Conservation (phyloP, 2,329 filamentous ascomycete genomes). For the Sarocladium strictum region DNA sequence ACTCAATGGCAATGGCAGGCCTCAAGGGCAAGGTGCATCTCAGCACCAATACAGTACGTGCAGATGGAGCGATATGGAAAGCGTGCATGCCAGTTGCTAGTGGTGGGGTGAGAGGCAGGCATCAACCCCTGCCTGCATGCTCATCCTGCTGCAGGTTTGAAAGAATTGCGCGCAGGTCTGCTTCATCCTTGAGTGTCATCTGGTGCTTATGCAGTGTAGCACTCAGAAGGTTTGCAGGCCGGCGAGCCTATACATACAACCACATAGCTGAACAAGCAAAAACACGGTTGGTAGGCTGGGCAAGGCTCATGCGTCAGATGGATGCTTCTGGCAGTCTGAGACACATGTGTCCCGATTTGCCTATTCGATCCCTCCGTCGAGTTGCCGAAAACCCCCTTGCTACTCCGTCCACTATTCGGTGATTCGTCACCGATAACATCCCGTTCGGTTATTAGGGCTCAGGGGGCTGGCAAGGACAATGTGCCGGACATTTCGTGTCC, state of each 20-base stretch:
- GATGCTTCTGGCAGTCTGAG: not conserved
- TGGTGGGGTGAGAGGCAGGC: not conserved
- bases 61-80: not conserved
- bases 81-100: not conserved
- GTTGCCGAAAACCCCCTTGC: not conserved
- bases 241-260: not conserved
- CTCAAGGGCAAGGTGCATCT: no score
- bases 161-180: not conserved
- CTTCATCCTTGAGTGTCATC: not conserved
- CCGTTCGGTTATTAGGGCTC: no score
- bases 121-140: not conserved
- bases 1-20: no score
- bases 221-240: not conserved
- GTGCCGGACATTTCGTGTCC: not conserved
- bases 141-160: conserved; percentile 1
- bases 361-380: not conserved
- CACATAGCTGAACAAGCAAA: not conserved
- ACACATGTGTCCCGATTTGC: not conserved
- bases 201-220: not conserved
- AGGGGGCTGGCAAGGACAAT: not conserved
- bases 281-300: not conserved
- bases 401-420: no score
- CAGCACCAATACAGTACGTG: no score
- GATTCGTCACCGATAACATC: no score
- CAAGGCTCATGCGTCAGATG: not conserved